Conservation (phyloP, 2,329 filamentous ascomycete genomes). For the Ceratocystis albifundus region DNA sequence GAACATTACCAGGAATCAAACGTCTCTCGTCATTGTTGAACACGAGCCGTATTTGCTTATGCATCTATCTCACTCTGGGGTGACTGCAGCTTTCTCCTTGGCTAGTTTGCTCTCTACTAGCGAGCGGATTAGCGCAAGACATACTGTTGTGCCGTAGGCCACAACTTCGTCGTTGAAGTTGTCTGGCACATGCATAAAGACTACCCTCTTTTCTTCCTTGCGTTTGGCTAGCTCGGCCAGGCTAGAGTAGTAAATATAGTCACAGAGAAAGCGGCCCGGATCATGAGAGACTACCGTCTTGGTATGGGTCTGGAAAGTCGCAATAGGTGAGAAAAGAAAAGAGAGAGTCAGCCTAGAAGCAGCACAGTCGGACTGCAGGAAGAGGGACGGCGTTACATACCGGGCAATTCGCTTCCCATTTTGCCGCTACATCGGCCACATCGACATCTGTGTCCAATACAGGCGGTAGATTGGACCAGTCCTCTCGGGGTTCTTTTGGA, state of each 20-base stretch:
- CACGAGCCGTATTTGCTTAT: no score
- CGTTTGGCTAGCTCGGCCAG: conserved; percentile 45
- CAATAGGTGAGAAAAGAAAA: background rate
- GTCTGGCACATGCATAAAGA: conserved; percentile 64
- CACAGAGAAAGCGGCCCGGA: conserved; percentile 62
- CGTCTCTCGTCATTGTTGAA: no score
- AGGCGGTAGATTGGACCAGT: conserved; percentile 43
- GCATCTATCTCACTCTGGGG: no score
- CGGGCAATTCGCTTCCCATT: conserved; percentile 40
- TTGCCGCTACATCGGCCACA: conserved; percentile 42
- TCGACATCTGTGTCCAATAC: conserved; percentile 48
- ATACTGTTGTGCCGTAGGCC: conserved; percentile 40
- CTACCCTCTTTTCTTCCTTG: conserved; percentile 39
- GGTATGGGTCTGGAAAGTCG: conserved; percentile 29
- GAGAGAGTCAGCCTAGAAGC: background rate
- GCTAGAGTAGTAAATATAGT: conserved; percentile 66
- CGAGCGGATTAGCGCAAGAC: conserved; percentile 44
- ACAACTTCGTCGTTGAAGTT: conserved; percentile 41
- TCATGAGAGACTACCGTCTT: conserved; percentile 54
- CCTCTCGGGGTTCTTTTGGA: conserved; percentile 38
- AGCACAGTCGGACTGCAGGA: background rate
- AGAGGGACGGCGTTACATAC: background rate
- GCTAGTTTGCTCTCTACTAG: conserved; percentile 42
- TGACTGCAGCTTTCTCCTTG: conserved; percentile 1
- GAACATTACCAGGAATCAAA: no score